Base-by-base conservation (phyloP, 768 basidiomycete genomes). In the Mycena albidolilacea region DNA sequence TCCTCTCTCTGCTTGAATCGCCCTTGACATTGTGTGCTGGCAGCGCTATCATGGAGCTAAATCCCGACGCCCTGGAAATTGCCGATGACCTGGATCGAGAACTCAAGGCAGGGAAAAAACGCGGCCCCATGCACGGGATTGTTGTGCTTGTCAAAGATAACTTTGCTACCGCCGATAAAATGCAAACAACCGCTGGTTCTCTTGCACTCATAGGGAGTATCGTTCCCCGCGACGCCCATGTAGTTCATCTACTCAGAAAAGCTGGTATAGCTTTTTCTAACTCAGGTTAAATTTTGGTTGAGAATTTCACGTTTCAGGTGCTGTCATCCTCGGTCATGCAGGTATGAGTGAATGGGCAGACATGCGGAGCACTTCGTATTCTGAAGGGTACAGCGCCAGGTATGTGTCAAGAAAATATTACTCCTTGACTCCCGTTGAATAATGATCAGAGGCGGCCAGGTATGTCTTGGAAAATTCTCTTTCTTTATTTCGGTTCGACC, bases 401-500 rank as follows among this genome's bases (percentile, higher is more conserved):
- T 71, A 38, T 7, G 38, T 14, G 44, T 52, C 21, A 7, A 15
- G n/a, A 3, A 30, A 23, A 30, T 48, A 7, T 1, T 52, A 21
- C 5, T 15, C 54, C 39, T 52, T n/a, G 6, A 10, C 57, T 55
- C 52, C 15, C 81, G 17, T 35, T n/a, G 57, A 79, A 61, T 83
- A 80, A 77, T 79, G 30, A 79, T 77, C 69, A 82, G 86, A 19
- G 83, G 84, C 30, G 85, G 85, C 9, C 85, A 85, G 75, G 55
- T 57, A 57, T 23, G 35, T 37, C n/a, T 37, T 57, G 15, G 23
- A 37, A 7, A n/a, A 17, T 37, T 35, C 14, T 37, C 52, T 54
- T 10, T 54, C 23, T 54, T 9, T 54, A 54, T 54, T 50, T 11
- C 11, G 23, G 10, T 54, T 54, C 52, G 23, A 57, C 35, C 55